phyloP scores from a whole-genome alignment of 805 yeast genomes.

The Kuraishia piskuri region DNA sequence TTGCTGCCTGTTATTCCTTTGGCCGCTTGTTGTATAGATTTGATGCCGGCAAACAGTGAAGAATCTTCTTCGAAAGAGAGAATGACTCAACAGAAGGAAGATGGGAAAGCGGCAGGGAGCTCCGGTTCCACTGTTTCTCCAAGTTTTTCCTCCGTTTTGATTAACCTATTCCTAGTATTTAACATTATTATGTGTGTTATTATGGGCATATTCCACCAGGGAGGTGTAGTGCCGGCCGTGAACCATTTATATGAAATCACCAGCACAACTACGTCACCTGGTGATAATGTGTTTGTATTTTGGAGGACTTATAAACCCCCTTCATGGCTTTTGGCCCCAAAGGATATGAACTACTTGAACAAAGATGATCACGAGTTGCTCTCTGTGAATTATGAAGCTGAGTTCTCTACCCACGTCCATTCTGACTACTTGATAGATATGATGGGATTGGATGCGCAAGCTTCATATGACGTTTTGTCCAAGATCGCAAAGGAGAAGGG shows the following conservation, averaged over 20 bases:
- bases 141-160: constrained; percentile 14
- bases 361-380: constrained; percentile 15
- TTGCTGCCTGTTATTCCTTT: constrained; percentile 73
- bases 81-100: constrained; percentile 2
- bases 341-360: constrained; percentile 8
- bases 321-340: constrained; percentile 51
- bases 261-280: not conserved
- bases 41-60: constrained; percentile 16
- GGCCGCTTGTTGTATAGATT: constrained; percentile 46
- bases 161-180: constrained; percentile 52
- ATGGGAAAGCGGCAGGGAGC: too few relatives aligned
- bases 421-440: constrained; percentile 29
- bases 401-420: not conserved
- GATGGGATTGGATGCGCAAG: constrained; percentile 32
- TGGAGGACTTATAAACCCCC: constrained; percentile 97
- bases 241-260: constrained; percentile 22
- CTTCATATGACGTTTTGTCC: constrained; percentile 10
- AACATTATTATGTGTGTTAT: constrained; percentile 49
- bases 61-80: not conserved
- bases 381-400: constrained; percentile 8
- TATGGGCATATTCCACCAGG: constrained; percentile 84
- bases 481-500: constrained; percentile 1
- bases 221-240: constrained; percentile 74
- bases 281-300: constrained; percentile 45
- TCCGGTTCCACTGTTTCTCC: constrained; percentile 8